These are phyloP conservation scores for Diutina neorugosa DNA, from an alignment of 1,139 yeast genomes.

Conservation along the genomic window DNA sequence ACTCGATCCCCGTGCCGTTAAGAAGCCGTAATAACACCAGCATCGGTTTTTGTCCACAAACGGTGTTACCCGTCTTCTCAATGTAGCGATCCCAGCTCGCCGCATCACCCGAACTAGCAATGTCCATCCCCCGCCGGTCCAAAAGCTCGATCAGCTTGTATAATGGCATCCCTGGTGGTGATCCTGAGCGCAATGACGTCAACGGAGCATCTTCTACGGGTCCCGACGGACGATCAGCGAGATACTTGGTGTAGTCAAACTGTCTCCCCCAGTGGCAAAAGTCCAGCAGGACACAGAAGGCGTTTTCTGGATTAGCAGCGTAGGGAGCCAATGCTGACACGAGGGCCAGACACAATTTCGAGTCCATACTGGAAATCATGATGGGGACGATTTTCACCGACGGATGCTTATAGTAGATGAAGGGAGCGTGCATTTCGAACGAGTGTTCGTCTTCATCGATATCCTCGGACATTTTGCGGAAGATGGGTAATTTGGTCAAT, in stretches of 20 bases:
- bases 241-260: constrained; percentile 59
- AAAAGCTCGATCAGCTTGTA: constrained; percentile 60
- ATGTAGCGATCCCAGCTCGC: constrained; percentile 59
- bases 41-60: constrained; percentile 87
- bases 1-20: constrained; percentile 33
- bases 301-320: constrained; percentile 42
- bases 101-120: constrained; percentile 44
- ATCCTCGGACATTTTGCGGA: constrained; percentile 43
- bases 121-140: constrained; percentile 58
- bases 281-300: constrained; percentile 78
- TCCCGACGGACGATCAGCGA: constrained; percentile 14
- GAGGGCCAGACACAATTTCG: constrained; percentile 28
- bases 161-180: constrained; percentile 27
- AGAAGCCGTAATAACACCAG: constrained; percentile 46
- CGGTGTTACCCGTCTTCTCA: constrained; percentile 64
- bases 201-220: background rate
- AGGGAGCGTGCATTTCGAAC: constrained; percentile 91
- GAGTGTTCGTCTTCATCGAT: constrained; percentile 85
- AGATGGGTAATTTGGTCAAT: constrained; percentile 21
- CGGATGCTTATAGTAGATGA: constrained; percentile 38
- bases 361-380: constrained; percentile 56
- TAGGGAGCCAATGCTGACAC: constrained; percentile 42
- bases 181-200: background rate
- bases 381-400: constrained; percentile 60
- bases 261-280: constrained; percentile 94